A percentile compares a stretch with the other conserved stretches of the same genome.
phyloP scores from a whole-genome alignment of 225 moss, liverwort and hornwort genomes.

The Sphagnum tenellum region DNA sequence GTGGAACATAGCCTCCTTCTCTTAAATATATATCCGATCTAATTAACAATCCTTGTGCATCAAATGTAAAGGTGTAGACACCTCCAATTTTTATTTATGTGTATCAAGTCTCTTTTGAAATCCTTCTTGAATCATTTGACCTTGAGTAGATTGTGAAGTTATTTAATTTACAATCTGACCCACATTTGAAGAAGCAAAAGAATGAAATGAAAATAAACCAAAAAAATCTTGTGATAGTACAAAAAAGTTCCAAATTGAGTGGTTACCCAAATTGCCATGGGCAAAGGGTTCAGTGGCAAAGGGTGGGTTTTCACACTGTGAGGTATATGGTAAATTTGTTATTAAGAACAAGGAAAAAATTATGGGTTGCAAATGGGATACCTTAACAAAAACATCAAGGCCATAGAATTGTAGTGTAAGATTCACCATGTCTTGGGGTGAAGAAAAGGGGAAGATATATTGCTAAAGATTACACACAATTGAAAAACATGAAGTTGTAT shows the following conservation, averaged over 20 bases:
- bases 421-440: background rate
- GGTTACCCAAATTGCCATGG: background rate
- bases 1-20: too few species aligned
- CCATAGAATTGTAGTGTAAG: background rate
- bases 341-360: background rate
- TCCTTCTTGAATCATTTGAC: too few species aligned
- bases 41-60: too few species aligned
- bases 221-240: background rate
- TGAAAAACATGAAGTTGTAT: background rate
- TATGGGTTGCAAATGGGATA: background rate
- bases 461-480: background rate
- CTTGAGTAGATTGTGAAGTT: too few species aligned
- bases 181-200: too few species aligned
- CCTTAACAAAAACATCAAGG: background rate
- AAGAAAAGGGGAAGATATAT: too few species aligned
- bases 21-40: too few species aligned
- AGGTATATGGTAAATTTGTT: background rate
- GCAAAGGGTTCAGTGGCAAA: background rate
- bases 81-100: too few species aligned
- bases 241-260: background rate
- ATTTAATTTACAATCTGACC: too few species aligned
- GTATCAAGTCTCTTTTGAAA: too few species aligned
- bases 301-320: background rate
- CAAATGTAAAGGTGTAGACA: too few species aligned
- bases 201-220: background rate